A percentile compares a stretch with the other conserved stretches of the same genome.
Evolutionary conservation across 1,139 yeast species (phyloP).

Genomic region (Pichia sp.): DNA sequence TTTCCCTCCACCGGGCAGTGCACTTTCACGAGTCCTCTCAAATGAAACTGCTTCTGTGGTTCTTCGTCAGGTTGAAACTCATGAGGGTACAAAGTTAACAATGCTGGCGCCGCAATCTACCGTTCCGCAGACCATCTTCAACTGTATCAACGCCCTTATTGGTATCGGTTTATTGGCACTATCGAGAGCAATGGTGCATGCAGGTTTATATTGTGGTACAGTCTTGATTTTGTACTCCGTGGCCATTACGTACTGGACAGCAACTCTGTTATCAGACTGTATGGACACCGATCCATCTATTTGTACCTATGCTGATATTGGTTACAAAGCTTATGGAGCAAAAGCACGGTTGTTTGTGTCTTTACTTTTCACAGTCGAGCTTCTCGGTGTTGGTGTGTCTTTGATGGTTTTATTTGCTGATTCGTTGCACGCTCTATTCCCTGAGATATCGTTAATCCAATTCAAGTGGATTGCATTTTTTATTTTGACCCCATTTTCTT

Average conservation of each 20-base stretch:
- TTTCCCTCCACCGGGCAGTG: conserved; percentile 21
- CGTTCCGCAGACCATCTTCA: conserved; percentile 83
- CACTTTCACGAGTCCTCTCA: conserved; percentile 23
- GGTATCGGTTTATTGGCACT: conserved; percentile 85
- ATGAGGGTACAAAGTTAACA: conserved; percentile 70
- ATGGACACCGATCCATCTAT: conserved; percentile 82
- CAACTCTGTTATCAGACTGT: conserved; percentile 58
- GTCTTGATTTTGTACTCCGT: conserved; percentile 55
- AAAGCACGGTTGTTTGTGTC: conserved; percentile 64
- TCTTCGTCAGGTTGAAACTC: conserved; percentile 59
- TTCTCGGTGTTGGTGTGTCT: conserved; percentile 55
- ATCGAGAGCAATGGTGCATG: conserved; percentile 72
- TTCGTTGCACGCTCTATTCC: conserved; percentile 44
- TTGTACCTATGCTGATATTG: conserved; percentile 81
- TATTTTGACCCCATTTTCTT: conserved; percentile 41
- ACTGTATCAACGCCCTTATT: conserved; percentile 77
- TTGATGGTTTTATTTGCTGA: conserved; percentile 54
- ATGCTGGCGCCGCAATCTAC: conserved; percentile 86
- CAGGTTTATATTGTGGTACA: conserved; percentile 78
- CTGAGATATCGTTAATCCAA: conserved; percentile 32
- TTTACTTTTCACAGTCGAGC: conserved; percentile 59
- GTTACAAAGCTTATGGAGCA: conserved; percentile 36
- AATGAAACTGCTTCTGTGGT: conserved; percentile 28
- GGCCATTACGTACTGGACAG: conserved; percentile 63
- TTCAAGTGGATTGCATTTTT: conserved; percentile 44